Conservation (phyloP, 805 yeast genomes). For the Metschnikowia reukaufii region DNA sequence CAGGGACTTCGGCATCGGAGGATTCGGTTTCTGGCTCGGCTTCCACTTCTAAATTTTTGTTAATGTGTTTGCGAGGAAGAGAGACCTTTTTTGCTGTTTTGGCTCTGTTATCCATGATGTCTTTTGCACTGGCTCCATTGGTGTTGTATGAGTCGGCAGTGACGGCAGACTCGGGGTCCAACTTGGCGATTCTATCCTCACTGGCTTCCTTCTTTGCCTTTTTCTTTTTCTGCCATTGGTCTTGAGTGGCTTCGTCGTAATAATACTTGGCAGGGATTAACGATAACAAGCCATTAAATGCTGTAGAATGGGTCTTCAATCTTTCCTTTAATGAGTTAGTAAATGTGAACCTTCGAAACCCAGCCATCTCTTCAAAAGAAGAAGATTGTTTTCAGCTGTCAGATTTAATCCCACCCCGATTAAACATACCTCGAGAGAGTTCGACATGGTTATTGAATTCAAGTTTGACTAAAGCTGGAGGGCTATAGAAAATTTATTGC, state of each 20-base stretch:
- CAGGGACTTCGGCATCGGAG: constrained; percentile 10
- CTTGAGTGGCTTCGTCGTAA: constrained; percentile 84
- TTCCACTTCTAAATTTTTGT: constrained; percentile 17
- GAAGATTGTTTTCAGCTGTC: not conserved
- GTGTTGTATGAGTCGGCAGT: constrained; percentile 43
- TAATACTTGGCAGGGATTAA: constrained; percentile 93
- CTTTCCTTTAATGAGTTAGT: constrained; percentile 55
- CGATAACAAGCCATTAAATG: constrained; percentile 86
- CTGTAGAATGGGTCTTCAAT: constrained; percentile 70
- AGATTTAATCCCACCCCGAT: not conserved
- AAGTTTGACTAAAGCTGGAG: constrained; percentile 10
- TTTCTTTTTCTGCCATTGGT: constrained; percentile 89
- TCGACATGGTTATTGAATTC: constrained; percentile 42
- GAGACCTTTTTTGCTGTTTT: constrained; percentile 51
- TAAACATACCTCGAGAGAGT: constrained; percentile 57
- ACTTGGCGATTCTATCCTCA: constrained; percentile 63
- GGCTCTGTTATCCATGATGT: constrained; percentile 56
- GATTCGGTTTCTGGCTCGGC: constrained; percentile 11
- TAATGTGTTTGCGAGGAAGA: constrained; percentile 31
- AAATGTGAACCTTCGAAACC: not conserved
- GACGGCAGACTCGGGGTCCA: constrained; percentile 62
- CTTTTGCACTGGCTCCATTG: constrained; percentile 54
- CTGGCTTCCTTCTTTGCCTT: constrained; percentile 63
- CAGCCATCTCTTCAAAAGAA: not conserved
- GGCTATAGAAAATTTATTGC: constrained; percentile 14